Evolutionary conservation across 352 stramenopile species (phyloP).

Genomic region (Pythium aquatile): DNA sequence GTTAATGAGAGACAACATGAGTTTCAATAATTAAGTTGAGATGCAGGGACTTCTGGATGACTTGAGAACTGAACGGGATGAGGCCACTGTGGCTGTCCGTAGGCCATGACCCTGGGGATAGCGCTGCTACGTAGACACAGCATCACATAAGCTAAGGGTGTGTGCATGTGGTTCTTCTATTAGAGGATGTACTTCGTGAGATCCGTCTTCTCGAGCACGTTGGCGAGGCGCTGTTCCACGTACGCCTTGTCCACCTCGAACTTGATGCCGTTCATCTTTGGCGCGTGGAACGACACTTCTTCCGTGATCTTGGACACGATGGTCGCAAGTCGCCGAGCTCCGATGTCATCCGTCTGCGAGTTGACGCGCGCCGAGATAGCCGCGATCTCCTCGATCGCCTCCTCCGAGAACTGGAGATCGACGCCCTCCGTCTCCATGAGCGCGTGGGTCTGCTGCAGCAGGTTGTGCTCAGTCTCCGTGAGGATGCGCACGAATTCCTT

Average conservation of each 20-base stretch:
- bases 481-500: slow-evolving; percentile 98
- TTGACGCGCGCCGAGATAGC: slow-evolving; percentile 93
- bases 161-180: not conserved
- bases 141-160: no score
- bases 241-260: slow-evolving; percentile 92
- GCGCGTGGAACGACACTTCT: slow-evolving; percentile 96
- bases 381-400: slow-evolving; percentile 78
- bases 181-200: slow-evolving; percentile 98
- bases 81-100: no score
- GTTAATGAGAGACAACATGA: not conserved
- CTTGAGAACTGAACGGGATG: no score
- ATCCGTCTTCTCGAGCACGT: slow-evolving; percentile 93
- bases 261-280: slow-evolving; percentile 82
- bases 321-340: slow-evolving; percentile 95
- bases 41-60: no score
- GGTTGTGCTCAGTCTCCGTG: slow-evolving; percentile 94
- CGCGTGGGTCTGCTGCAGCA: slow-evolving; percentile 95
- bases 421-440: slow-evolving; percentile 96
- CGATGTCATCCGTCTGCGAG: slow-evolving; percentile 97
- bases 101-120: no score
- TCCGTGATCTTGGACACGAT: slow-evolving; percentile 98
- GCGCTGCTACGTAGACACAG: no score
- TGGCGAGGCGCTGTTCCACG: slow-evolving; percentile 91
- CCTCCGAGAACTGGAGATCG: slow-evolving; percentile 93
- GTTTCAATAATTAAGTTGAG: not conserved